These are phyloP conservation scores for Monosporascus sp. DNA, from an alignment of 2,329 filamentous ascomycete genomes.

Conservation along the genomic window DNA sequence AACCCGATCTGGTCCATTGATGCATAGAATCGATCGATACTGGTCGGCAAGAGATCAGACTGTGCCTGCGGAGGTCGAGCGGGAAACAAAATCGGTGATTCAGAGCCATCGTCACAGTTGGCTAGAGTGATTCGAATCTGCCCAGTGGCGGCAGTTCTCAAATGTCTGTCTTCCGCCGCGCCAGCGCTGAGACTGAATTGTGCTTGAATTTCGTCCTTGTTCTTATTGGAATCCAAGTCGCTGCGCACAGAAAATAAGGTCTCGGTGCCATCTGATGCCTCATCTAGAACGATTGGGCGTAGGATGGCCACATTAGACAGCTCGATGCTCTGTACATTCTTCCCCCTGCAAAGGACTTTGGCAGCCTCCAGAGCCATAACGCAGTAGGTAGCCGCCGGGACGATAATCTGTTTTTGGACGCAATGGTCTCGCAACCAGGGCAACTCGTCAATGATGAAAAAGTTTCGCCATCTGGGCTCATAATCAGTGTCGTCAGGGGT, in stretches of 20 bases:
- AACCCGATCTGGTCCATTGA: neutral
- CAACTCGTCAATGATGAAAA: slow-evolving; percentile 25
- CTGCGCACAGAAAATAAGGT: neutral
- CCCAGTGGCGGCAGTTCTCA: neutral
- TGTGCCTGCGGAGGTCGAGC: neutral
- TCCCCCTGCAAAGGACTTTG: slow-evolving; percentile 6
- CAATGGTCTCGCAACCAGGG: slow-evolving; percentile 30
- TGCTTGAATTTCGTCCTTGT: neutral
- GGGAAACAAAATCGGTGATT: neutral
- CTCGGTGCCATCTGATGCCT: neutral
- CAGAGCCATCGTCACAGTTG: neutral
- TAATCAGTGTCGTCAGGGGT: slow-evolving; percentile 21
- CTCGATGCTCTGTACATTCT: neutral
- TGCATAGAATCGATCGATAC: neutral
- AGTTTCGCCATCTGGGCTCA: slow-evolving; percentile 28
- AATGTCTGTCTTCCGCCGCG: neutral
- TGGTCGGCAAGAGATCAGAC: neutral
- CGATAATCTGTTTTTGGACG: slow-evolving; percentile 31
- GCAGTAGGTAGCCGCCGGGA: slow-evolving; percentile 38
- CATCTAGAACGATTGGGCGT: neutral
- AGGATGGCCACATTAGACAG: neutral
- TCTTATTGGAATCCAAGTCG: neutral
- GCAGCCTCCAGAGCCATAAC: slow-evolving; percentile 35
- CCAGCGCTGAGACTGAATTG: neutral
- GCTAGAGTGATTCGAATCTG: neutral